Conservation (phyloP, 2,329 filamentous ascomycete genomes). For the Cladophialophora bantiana region DNA sequence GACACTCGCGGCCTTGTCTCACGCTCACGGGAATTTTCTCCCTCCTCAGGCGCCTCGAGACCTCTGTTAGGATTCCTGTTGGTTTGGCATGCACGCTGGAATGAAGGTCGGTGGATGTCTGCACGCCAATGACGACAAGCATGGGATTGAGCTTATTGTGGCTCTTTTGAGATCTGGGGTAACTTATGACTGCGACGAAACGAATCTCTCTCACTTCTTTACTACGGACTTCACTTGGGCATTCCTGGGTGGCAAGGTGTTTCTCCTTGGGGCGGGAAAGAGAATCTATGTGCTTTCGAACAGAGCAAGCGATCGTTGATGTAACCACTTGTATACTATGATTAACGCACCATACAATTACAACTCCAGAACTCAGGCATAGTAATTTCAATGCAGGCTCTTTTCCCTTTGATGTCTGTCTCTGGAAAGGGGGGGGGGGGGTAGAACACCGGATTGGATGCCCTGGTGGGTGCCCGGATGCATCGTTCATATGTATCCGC, state of each 20-base stretch:
- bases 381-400: background rate
- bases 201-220: background rate
- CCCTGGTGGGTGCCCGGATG: too few relatives aligned
- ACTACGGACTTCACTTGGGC: background rate
- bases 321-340: background rate
- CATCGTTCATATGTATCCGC: too few relatives aligned
- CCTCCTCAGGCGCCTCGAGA: too few relatives aligned
- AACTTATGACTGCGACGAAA: background rate
- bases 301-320: constrained; percentile 2
- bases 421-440: background rate
- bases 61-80: background rate
- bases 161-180: background rate
- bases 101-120: background rate
- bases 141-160: background rate
- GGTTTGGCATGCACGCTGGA: background rate
- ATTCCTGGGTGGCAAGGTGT: background rate
- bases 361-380: background rate
- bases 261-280: background rate
- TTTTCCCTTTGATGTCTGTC: background rate
- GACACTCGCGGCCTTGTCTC: background rate
- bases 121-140: background rate
- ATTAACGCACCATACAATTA: background rate
- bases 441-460: too few relatives aligned
- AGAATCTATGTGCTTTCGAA: constrained; percentile 2
- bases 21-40: background rate